Evolutionary conservation across 306 rosid genomes (phyloP), one percentile per base, ranked within the genome.

Genomic region (Castanea sativa): DNA sequence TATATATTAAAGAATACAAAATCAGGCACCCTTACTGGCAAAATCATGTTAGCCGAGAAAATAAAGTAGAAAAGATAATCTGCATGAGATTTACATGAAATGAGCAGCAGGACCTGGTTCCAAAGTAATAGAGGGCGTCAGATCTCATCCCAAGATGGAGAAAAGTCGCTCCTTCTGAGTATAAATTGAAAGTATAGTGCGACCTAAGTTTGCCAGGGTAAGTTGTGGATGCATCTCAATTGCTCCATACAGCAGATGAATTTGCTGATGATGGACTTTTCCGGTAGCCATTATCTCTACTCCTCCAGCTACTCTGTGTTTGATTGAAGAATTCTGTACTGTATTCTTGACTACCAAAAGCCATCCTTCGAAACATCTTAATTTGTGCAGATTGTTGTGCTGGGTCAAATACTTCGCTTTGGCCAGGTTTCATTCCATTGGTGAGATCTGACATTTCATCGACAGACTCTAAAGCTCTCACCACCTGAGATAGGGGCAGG

Each of bases 361-460:
- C 98, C 99, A 93, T 91, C 74, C 90, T 90, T 65, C 84, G 93
- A 80, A 93, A 91, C 93, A 92, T 90, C 87, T 88, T 89, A 68
- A 93, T 90, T 60, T 95, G 94, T 19, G 92, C 98, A 67, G 96
- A 91, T 56, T 91, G 99, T 43, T 87, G 80, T 12, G 89, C 90
- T 4, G 90, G 87, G 84, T 91, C 82, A 41, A 86, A 87, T 30
- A 84, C 84, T 78, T 91, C 90, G 76, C 99, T 96, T 79, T 96
- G 90, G 32, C 99, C 97, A 2, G 98, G 99, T 85, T 82, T 96
- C 88, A 96, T 80, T 80, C 99, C 99, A 33, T 93, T 91, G 32
- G 79, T 89, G 69, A 96, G 96, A 85, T 96, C 98, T 0, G 89
- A 33, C 74, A 80, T 8, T 70, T 96, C 98, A 49, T 91, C 94